Evolutionary conservation across 2,329 filamentous ascomycete genomes (phyloP).

Genomic region (Colletotrichum tropicicola): DNA sequence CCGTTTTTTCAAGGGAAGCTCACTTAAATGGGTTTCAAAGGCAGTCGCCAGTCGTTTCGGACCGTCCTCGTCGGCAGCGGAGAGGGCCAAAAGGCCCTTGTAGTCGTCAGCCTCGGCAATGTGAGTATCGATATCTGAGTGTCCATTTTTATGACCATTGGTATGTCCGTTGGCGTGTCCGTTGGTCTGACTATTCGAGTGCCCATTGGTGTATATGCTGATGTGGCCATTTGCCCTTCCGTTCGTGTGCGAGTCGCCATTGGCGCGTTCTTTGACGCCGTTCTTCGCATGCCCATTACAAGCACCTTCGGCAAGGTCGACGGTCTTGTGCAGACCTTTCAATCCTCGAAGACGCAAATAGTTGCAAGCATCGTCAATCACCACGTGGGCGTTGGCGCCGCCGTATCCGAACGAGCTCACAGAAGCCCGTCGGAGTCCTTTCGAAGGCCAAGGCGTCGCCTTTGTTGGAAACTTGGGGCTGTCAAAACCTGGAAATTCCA

Average conservation of each 20-base stretch:
- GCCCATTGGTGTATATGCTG: not conserved
- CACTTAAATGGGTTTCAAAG: not conserved
- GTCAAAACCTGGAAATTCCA: too few species aligned
- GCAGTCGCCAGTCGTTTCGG: not conserved
- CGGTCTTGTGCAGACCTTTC: not conserved
- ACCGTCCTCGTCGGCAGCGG: not conserved
- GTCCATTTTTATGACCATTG: not conserved
- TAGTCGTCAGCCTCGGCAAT: not conserved
- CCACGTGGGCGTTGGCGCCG: constrained; percentile 62
- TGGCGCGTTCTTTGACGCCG: not conserved
- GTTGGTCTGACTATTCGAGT: not conserved
- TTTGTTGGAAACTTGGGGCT: constrained; percentile 45
- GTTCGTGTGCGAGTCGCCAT: not conserved
- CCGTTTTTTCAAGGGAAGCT: not conserved
- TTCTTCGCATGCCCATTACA: not conserved
- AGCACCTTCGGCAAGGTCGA: not conserved
- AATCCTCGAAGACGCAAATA: constrained; percentile 45
- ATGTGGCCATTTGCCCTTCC: not conserved
- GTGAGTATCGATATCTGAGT: not conserved
- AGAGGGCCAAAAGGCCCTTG: not conserved
- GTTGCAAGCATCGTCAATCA: constrained; percentile 46
- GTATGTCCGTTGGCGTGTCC: not conserved
- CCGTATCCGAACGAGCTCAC: constrained; percentile 68
- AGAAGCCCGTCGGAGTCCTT: constrained; percentile 56
- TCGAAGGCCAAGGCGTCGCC: constrained; percentile 52